A percentile compares a stretch with the other conserved stretches of the same genome.
phyloP scores from a whole-genome alignment of 352 stramenopile species.

The Elongisporangium undulatum region DNA sequence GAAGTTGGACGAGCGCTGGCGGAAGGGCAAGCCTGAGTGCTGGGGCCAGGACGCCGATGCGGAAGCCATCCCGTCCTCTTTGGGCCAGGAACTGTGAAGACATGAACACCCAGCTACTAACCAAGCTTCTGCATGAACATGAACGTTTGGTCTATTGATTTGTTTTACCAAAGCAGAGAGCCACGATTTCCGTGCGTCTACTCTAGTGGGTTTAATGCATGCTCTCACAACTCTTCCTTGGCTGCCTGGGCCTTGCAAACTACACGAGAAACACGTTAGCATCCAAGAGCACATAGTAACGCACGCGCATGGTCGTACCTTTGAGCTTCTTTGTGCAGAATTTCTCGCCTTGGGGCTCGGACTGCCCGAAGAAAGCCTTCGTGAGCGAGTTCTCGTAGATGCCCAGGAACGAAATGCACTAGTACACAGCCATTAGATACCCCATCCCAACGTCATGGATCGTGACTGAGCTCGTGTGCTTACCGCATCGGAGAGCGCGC shows the following conservation, averaged over 20 bases:
- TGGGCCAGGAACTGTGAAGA: constrained; percentile 25
- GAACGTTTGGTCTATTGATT: neutral
- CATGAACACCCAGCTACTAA: neutral
- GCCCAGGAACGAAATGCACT: constrained; percentile 78
- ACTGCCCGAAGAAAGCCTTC: constrained; percentile 73
- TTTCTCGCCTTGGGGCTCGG: constrained; percentile 52
- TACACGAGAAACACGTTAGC: neutral
- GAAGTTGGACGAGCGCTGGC: constrained; percentile 94
- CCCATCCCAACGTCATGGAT: neutral
- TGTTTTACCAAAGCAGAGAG: neutral
- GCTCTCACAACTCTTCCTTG: constrained; percentile 39
- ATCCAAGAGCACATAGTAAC: neutral
- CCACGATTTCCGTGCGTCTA: neutral
- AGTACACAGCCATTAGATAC: neutral
- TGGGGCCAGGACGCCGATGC: constrained; percentile 64
- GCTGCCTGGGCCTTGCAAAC: constrained; percentile 5
- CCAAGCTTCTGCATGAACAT: neutral
- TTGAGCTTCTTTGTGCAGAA: constrained; percentile 46
- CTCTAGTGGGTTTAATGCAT: neutral
- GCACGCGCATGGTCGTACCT: constrained; percentile 20
- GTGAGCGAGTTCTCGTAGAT: constrained; percentile 81
- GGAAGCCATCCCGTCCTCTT: constrained; percentile 14
- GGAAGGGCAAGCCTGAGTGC: constrained; percentile 84
- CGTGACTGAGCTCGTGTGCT: neutral
- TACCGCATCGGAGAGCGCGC: constrained; percentile 59